These are phyloP conservation scores for Hypoxylon crocopeplum DNA, from an alignment of 495 filamentous ascomycete genomes.

Conservation along the genomic window DNA sequence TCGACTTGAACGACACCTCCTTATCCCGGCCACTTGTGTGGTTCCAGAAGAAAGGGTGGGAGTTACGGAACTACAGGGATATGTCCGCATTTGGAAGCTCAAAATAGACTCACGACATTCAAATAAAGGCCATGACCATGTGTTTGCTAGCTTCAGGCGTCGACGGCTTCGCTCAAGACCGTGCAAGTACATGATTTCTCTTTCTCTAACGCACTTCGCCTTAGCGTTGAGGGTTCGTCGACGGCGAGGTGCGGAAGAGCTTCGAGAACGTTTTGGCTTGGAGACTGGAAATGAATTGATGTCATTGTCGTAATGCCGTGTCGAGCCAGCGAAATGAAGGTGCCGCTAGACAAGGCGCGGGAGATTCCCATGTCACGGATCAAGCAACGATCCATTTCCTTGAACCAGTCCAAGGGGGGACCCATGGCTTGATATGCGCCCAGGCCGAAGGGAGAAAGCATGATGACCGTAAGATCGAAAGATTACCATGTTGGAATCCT, in stretches of 20 bases:
- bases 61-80: conserved; percentile 5
- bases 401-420: conserved; percentile 7
- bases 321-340: conserved; percentile 32
- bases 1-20: neutral
- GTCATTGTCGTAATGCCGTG: conserved; percentile 34
- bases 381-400: conserved; percentile 30
- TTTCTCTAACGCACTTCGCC: neutral
- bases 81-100: conserved; percentile 5
- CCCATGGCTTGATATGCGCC: conserved; percentile 1
- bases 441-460: conserved; percentile 18
- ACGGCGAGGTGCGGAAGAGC: conserved; percentile 7
- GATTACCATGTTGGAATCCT: conserved; percentile 9
- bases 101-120: neutral
- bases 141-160: too few species aligned
- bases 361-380: conserved; percentile 37
- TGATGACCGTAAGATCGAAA: conserved; percentile 22
- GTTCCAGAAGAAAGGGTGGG: conserved; percentile 20
- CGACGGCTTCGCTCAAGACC: neutral
- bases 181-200: neutral
- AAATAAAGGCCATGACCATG: neutral
- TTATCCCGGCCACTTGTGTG: neutral
- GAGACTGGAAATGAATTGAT: conserved; percentile 33
- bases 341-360: conserved; percentile 37
- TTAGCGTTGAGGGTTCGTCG: neutral
- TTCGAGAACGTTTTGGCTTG: conserved; percentile 32